Evolutionary conservation across 805 yeast species (phyloP), one percentile per base, ranked within the genome.

Genomic region (Candida ulmi): DNA sequence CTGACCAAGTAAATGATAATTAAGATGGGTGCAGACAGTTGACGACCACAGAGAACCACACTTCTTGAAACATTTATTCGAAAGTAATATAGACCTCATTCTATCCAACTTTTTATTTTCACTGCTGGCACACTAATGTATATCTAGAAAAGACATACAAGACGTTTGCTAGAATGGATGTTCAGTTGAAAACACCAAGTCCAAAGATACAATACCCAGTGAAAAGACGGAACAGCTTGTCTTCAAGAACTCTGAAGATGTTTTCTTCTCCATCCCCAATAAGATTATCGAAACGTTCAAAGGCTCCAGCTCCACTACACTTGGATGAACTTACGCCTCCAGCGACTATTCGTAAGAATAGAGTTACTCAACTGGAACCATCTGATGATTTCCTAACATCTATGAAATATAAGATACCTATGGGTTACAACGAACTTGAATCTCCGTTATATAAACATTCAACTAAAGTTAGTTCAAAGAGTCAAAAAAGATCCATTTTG

Each of bases 291-390:
- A 50, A 51, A 38, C 43, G 55, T 21, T 38, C 50, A 8, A 51
- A 47, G 28, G 15, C 50, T 1, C 58, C 58, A 3, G 49, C 55
- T 8, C 55, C 55, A 1, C 34, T 53, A 13, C 40, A 40, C 9
- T 33, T 53, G 18, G 44, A 48, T 17, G 40, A 42, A 2, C 23
- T 53, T 21, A 51, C 55, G 5, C 55, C 58, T 2, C 58, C 56
- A 3, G 43, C 53, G 12, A 51, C 50, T 2, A 27, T 53, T 12
- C 39, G 40, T 23, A 39, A 38, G 26, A 18, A 18, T 18, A 26
- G 19, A 15, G 18, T 18, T 7, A 6, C 21, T n/a, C 39, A 30
- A 5, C 30, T 18, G 11, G 27, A 39, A 8, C n/a, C 31, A 12
- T 17, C 31, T 15, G 31, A 8, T 7, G 18, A n/a, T 5, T 19